Base-by-base conservation (phyloP, 768 basidiomycete species). In the Tulasnella sp. region DNA sequence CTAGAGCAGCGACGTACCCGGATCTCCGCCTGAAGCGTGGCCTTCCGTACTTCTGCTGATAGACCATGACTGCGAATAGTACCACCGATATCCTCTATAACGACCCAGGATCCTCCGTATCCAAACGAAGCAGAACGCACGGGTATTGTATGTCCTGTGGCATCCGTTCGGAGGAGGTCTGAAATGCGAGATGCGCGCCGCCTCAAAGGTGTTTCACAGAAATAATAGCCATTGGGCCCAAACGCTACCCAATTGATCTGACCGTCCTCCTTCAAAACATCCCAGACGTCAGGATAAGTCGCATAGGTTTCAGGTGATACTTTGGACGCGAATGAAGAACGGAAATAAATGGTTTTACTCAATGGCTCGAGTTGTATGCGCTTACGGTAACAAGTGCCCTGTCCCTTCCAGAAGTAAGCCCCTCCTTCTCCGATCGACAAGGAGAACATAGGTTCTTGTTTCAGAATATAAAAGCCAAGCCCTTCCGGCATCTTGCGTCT, bases 171-270 rank as follows among this genome's bases (percentile, higher is more conserved):
- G 34, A 53, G 52, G 22, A 53, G 7, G 31, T 31, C 34, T 1
- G 31, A 31, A 9, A 24, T 22, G 22, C 52, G 27, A 17, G 31
- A 38, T 1, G 52, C 15, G 52, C 38, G 38, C 12, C 30, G 31
- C 27, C 22, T 27, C 5, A 1, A 1, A 5, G 52, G 52, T 12
- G 52, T 53, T 4, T 53, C 52, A 41, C 31, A 31, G 27, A 53
- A 15, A 31, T 53, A 53, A 24, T 53, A 53, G 7, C 52, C 52
- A 3, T 53, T 22, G 2, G 52, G 52, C 24, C 52, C 52, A 41
- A 53, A 53, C 19, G 31, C 52, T 12, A 53, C 31, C 52, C 52
- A 53, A 21, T 53, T 53, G 34, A 53, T 53, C 34, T 27, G 19
- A 15, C 24, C 34, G 52, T 53, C 52, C 17, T 22, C 42, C 34